Evolutionary conservation across 176 grass and related monocot genomes (phyloP).

Genomic region (Lolium multiflorum): DNA sequence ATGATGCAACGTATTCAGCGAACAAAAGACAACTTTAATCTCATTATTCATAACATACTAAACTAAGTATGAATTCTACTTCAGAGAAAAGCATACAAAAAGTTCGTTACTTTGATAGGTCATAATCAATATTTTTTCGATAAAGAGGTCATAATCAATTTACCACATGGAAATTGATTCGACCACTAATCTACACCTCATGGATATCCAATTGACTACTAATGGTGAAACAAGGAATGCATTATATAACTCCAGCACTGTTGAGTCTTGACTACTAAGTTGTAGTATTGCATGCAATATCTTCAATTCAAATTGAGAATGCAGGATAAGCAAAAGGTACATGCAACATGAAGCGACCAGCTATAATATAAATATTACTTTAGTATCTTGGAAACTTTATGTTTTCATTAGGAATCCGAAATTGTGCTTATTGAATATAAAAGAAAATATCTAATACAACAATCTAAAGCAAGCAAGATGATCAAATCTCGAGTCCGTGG

Average conservation of each 20-base stretch:
- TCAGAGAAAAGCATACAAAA: not conserved
- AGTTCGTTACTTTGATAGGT: not conserved
- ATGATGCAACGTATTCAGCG: not conserved
- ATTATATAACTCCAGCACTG: conserved; percentile 6
- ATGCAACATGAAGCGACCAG: not conserved
- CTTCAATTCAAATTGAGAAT: conserved; percentile 29
- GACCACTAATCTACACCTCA: not conserved
- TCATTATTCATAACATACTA: not conserved
- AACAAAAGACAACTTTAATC: not conserved
- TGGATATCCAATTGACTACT: not conserved
- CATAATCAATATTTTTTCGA: conserved; percentile 1
- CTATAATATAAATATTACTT: conserved; percentile 11
- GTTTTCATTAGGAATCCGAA: not conserved
- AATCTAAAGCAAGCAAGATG: conserved; percentile 33
- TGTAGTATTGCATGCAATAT: conserved; percentile 1
- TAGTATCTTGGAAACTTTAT: not conserved
- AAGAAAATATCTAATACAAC: conserved; percentile 18
- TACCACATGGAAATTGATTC: conserved; percentile 12
- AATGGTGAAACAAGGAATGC: not conserved
- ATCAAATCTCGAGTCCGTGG: conserved; percentile 14
- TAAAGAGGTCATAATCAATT: not conserved
- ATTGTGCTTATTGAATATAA: not conserved
- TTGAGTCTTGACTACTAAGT: conserved; percentile 1
- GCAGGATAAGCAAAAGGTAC: conserved; percentile 13
- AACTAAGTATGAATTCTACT: not conserved